Evolutionary conservation across 2,329 filamentous ascomycete genomes (phyloP).

Genomic region (Epichloe uncinata): DNA sequence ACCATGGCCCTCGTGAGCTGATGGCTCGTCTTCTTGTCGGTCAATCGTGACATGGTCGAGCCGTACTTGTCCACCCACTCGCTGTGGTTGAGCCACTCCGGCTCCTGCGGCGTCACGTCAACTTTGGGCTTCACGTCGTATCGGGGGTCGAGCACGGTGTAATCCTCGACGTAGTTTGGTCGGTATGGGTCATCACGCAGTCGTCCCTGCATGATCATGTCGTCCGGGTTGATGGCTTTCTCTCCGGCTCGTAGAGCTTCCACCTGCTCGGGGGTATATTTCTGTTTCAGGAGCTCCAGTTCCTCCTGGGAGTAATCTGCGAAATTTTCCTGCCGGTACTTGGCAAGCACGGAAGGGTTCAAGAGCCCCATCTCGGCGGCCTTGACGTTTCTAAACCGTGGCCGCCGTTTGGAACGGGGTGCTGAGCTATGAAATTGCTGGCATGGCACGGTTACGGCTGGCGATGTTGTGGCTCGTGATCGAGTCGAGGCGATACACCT

Average conservation of each 20-base stretch:
- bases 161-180: slow-evolving; percentile 70
- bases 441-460: slow-evolving; percentile 17
- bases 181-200: slow-evolving; percentile 59
- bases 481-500: slow-evolving; percentile 30
- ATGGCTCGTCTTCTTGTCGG: slow-evolving; percentile 28
- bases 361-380: slow-evolving; percentile 38
- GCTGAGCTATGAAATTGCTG: slow-evolving; percentile 40
- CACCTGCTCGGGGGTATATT: slow-evolving; percentile 70
- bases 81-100: slow-evolving; percentile 44
- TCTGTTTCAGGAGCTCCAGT: slow-evolving; percentile 44
- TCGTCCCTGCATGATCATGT: slow-evolving; percentile 61
- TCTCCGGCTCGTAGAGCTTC: slow-evolving; percentile 73
- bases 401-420: slow-evolving; percentile 30
- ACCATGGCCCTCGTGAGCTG: slow-evolving; percentile 29
- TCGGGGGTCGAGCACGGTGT: slow-evolving; percentile 61
- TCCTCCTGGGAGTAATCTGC: slow-evolving; percentile 56
- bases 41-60: slow-evolving; percentile 28
- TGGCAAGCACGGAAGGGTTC: slow-evolving; percentile 28
- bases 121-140: slow-evolving; percentile 54
- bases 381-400: slow-evolving; percentile 39
- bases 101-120: slow-evolving; percentile 36
- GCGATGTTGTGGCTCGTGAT: slow-evolving; percentile 12
- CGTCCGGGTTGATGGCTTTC: slow-evolving; percentile 56
- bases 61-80: slow-evolving; percentile 47
- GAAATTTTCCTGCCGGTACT: slow-evolving; percentile 36